Base-by-base conservation (phyloP, 805 yeast genomes). In the Helenozyma rhizophorensis region DNA sequence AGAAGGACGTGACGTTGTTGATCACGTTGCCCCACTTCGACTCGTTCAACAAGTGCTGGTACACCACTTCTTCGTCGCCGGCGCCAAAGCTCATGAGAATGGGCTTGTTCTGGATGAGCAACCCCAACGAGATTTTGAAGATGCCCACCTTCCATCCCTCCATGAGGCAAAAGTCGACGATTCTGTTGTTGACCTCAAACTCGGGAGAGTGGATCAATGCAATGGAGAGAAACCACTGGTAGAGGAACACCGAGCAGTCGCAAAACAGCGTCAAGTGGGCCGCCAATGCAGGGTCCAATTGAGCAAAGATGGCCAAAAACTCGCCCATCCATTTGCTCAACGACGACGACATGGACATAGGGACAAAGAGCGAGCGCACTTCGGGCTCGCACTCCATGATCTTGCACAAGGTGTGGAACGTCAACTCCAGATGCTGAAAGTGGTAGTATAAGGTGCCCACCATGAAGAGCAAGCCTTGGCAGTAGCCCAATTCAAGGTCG, bases 161-260 rank as follows among this genome's bases (percentile, higher is more conserved):
- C 60, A 68, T 42, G 56, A 66, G 53, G 62, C 72, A 48, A 59
- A 60, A 58, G 64, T 83, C 68, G 66, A 78, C 55, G 53, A 65
- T 52, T 58, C 72, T 42, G 63, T 70, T 48, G 57, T 65, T 63
- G 58, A 75, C 45, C 36, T 65, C 53, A 58, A 67, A 42, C 30
- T 63, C 70, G 1, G 84, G 84, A n/a, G 78, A 65, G 25, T 80
- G 78, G 21, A 75, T 74, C 2, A 80, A 74, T 42, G 67, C 70
- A 39, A 77, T 70, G 1, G 81, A 72, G 29, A 78, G 51, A 66
- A 81, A 77, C 85, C 85, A 78, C 49, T 79, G 83, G 30, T 70
- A 70, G n/a, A 78, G 62, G 51, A 67, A 76, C 28, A 58, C 70
- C 38, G 61, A 68, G 45, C 60, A 57, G 46, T 62, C 80, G 45